These are phyloP conservation scores for Hyphopichia khmerensis DNA, from an alignment of 1,139 yeast species.

Conservation along the genomic window DNA sequence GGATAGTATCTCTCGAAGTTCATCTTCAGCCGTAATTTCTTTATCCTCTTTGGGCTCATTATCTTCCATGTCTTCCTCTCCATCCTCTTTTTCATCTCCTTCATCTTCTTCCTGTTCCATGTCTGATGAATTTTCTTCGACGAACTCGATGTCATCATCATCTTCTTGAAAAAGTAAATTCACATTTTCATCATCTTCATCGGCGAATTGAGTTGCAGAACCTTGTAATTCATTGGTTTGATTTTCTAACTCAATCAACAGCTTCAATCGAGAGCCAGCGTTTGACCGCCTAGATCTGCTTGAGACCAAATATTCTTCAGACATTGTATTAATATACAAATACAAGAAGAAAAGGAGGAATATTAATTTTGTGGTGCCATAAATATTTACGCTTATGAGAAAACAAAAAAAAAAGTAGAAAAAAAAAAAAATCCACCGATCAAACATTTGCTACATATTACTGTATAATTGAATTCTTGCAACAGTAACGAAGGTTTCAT, in stretches of 20 bases:
- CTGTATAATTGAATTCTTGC: too few relatives aligned
- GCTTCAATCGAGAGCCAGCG: constrained; percentile 85
- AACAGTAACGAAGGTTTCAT: too few relatives aligned
- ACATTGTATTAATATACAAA: not conserved
- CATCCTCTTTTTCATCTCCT: constrained; percentile 17
- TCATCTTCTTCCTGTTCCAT: constrained; percentile 17
- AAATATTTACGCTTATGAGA: too few relatives aligned
- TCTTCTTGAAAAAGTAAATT: constrained; percentile 80
- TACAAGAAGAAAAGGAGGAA: too few relatives aligned
- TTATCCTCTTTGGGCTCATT: constrained; percentile 10
- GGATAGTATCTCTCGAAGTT: constrained; percentile 1
- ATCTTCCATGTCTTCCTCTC: constrained; percentile 9
- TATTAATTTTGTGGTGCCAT: too few relatives aligned
- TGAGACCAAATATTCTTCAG: constrained; percentile 55
- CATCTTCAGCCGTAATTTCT: not conserved
- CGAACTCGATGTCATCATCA: constrained; percentile 78
- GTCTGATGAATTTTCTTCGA: constrained; percentile 39
- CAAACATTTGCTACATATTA: not conserved
- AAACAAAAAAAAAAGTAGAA: too few relatives aligned
- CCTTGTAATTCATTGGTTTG: constrained; percentile 33
- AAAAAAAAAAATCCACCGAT: too few relatives aligned
- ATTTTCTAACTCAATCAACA: constrained; percentile 70
- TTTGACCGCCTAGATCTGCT: constrained; percentile 78
- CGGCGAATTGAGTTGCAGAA: constrained; percentile 31
- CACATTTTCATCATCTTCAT: constrained; percentile 72